Percentiles rank a stretch among this genome's conserved stretches.
phyloP scores from a whole-genome alignment of 441 rosid genomes.

The Bruguiera hainesii region DNA sequence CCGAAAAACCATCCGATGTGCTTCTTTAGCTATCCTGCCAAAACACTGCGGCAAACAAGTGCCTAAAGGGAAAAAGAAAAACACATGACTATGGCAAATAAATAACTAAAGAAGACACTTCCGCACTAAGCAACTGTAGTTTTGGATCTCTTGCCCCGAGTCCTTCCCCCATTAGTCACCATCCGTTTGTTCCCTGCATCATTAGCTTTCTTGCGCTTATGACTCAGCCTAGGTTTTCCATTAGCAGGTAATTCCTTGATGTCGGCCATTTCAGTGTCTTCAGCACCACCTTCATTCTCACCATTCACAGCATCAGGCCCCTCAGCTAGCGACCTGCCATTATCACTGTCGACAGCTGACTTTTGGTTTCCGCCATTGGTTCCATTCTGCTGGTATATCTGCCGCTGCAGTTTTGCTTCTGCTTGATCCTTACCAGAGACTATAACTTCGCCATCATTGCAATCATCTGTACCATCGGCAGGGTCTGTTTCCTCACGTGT shows the following conservation, averaged over 20 bases:
- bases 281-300: background rate
- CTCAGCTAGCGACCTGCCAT: background rate
- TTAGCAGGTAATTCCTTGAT: conserved; percentile 5
- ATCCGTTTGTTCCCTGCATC: background rate
- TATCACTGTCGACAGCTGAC: background rate
- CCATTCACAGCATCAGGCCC: background rate
- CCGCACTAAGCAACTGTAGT: background rate
- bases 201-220: conserved; percentile 20
- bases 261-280: conserved; percentile 6
- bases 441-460: background rate
- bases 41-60: too few species aligned
- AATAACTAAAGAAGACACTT: background rate
- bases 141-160: conserved; percentile 11
- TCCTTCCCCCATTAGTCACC: conserved; percentile 7
- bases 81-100: background rate
- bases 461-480: background rate
- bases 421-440: conserved; percentile 4
- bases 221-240: background rate
- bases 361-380: background rate
- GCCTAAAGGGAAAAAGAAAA: too few species aligned
- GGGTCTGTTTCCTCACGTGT: conserved; percentile 11
- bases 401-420: background rate
- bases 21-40: too few species aligned
- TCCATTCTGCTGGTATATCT: background rate
- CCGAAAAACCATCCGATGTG: too few species aligned